Percentiles rank a stretch among this genome's conserved stretches.
Conservation (phyloP, 192 early-diverging fungal genomes). For the Entomortierella chlamydospora region DNA sequence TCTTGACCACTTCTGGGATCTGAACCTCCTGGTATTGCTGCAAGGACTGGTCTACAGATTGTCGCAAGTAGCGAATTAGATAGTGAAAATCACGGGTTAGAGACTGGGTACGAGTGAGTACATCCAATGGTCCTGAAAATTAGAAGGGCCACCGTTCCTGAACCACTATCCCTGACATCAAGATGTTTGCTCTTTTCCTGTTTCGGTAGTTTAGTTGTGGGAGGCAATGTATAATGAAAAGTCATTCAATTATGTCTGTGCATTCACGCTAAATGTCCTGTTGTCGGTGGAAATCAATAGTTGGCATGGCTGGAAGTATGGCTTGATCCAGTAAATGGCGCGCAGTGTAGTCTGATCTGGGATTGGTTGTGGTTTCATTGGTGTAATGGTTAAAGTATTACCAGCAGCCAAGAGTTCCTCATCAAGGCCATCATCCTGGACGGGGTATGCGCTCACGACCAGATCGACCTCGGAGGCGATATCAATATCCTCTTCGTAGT, state of each 20-base stretch:
- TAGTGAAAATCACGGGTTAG: not conserved
- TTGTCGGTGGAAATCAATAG: too few relatives aligned
- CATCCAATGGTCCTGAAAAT: not conserved
- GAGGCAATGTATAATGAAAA: too few relatives aligned
- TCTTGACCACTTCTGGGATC: conserved; percentile 88
- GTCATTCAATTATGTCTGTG: too few relatives aligned
- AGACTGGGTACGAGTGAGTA: not conserved
- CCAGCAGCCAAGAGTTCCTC: conserved; percentile 55
- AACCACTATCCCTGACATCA: not conserved
- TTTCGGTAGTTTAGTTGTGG: too few relatives aligned
- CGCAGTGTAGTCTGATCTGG: conserved; percentile 1
- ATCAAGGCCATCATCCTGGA: conserved; percentile 54
- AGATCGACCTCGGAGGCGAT: conserved; percentile 53
- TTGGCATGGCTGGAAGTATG: too few relatives aligned
- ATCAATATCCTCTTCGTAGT: conserved; percentile 54
- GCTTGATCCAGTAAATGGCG: not conserved
- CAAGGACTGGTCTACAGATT: conserved; percentile 28
- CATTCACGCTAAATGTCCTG: too few relatives aligned
- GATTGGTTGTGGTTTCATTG: not conserved
- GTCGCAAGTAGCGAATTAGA: not conserved
- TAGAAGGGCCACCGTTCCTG: not conserved
- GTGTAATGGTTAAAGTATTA: conserved; percentile 7
- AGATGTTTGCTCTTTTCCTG: not conserved
- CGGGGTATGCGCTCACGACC: conserved; percentile 53
- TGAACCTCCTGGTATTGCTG: conserved; percentile 59